A percentile compares a stretch with the other conserved stretches of the same genome.
These are phyloP conservation scores for Lagenidium sp. DNA, from an alignment of 352 stramenopile genomes.

Conservation along the genomic window DNA sequence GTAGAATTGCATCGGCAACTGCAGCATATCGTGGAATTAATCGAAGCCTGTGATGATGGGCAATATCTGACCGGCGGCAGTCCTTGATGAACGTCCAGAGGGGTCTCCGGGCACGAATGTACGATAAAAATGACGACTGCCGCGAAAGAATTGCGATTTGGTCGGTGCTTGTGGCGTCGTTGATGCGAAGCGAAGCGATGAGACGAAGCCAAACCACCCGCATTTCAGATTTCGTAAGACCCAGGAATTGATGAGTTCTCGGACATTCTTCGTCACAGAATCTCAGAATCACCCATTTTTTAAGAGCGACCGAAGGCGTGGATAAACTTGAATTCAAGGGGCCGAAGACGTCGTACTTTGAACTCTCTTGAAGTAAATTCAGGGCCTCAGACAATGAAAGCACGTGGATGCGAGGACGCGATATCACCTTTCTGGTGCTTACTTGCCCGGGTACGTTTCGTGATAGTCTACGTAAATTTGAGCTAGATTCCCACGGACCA, in stretches of 20 bases:
- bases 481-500: neutral
- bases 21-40: slow-evolving; percentile 17
- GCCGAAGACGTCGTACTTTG: too few relatives aligned
- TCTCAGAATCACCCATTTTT: slow-evolving; percentile 5
- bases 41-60: slow-evolving; percentile 9
- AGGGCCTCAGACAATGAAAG: slow-evolving; percentile 11
- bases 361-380: neutral
- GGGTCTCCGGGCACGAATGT: slow-evolving; percentile 15
- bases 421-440: too few relatives aligned
- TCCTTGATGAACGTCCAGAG: slow-evolving; percentile 30
- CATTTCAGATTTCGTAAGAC: slow-evolving; percentile 10
- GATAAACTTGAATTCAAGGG: too few relatives aligned
- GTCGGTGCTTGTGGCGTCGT: too few relatives aligned
- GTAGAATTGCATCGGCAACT: slow-evolving; percentile 18
- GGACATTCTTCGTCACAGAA: slow-evolving; percentile 13
- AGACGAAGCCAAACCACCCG: slow-evolving; percentile 15
- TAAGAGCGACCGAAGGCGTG: too few relatives aligned
- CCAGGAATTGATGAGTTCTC: slow-evolving; percentile 3
- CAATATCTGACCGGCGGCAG: slow-evolving; percentile 13
- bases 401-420: neutral
- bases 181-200: too few relatives aligned
- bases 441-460: too few relatives aligned
- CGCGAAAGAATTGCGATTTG: slow-evolving; percentile 20
- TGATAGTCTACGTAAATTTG: neutral
- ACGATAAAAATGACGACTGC: slow-evolving; percentile 14